Evolutionary conservation across 257 asterid species (phyloP).

Genomic region (Echium plantagineum): DNA sequence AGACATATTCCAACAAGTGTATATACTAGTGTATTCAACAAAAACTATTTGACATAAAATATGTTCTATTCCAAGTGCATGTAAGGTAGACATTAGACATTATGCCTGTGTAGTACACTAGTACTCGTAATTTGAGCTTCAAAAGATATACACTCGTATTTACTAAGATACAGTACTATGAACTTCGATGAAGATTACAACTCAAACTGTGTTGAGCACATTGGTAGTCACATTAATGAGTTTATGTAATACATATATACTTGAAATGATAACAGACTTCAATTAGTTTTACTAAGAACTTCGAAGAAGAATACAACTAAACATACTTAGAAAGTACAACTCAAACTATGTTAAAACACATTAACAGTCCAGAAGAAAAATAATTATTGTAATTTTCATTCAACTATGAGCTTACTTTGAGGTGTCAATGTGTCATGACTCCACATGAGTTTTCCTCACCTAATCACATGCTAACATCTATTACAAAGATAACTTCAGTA

Average conservation of each 20-base stretch:
- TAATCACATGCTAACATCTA: background rate
- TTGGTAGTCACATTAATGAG: background rate
- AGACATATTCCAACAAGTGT: background rate
- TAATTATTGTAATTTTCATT: no score
- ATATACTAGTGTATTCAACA: no score
- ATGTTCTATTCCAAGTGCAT: background rate
- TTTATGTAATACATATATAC: background rate
- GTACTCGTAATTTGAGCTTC: background rate
- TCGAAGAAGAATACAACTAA: no score
- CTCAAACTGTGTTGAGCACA: background rate
- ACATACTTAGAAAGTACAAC: no score
- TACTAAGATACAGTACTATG: background rate
- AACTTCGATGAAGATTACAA: background rate
- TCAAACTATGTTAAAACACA: no score
- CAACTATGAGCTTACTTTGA: background rate
- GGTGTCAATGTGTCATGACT: background rate
- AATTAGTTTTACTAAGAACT: no score
- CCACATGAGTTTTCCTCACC: background rate
- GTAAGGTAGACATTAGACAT: background rate
- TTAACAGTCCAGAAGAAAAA: no score
- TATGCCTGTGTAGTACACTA: background rate
- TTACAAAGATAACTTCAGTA: background rate
- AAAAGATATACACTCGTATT: background rate
- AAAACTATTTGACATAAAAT: no score
- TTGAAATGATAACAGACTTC: background rate